Percentiles rank a stretch among this genome's conserved stretches.
phyloP scores from a whole-genome alignment of 148 eudicot species.

The Linanthus parryae region DNA sequence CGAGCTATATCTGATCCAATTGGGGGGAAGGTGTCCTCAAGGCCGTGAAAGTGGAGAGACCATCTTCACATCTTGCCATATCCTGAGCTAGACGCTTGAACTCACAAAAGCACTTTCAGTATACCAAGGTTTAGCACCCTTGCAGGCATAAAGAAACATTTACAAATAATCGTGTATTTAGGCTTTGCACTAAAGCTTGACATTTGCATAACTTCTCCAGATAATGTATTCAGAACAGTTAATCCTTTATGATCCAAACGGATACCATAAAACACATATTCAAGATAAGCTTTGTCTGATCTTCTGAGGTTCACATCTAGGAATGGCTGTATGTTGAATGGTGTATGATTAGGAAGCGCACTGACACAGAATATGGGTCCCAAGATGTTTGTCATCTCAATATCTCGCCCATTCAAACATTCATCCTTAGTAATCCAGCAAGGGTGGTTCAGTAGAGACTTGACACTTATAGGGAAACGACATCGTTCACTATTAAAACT shows the following conservation, averaged over 20 bases:
- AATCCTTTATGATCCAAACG: conserved; percentile 80
- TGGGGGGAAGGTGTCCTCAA: conserved; percentile 86
- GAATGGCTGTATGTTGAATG: conserved; percentile 84
- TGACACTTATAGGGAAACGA: conserved; percentile 56
- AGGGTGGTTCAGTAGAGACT: conserved; percentile 64
- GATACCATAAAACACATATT: conserved; percentile 59
- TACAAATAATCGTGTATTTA: conserved; percentile 78
- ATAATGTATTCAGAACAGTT: conserved; percentile 92
- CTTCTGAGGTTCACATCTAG: conserved; percentile 75
- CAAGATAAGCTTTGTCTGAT: conserved; percentile 75
- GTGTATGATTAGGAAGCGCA: conserved; percentile 76
- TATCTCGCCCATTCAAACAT: conserved; percentile 74
- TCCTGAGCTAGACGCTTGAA: conserved; percentile 97
- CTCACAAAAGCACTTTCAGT: conserved; percentile 86
- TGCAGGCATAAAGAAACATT: conserved; percentile 99
- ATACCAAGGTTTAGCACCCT: conserved; percentile 93
- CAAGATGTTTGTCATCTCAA: conserved; percentile 90
- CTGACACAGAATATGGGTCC: conserved; percentile 92
- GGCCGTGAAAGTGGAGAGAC: conserved; percentile 56
- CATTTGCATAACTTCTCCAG: conserved; percentile 75
- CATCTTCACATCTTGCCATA: conserved; percentile 82
- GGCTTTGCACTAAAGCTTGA: conserved; percentile 32
- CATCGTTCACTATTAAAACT: too few species aligned
- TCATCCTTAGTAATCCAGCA: conserved; percentile 91
- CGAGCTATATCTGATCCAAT: conserved; percentile 70